Conservation (phyloP, 2,329 filamentous ascomycete genomes). For the Botrytis byssoidea region DNA sequence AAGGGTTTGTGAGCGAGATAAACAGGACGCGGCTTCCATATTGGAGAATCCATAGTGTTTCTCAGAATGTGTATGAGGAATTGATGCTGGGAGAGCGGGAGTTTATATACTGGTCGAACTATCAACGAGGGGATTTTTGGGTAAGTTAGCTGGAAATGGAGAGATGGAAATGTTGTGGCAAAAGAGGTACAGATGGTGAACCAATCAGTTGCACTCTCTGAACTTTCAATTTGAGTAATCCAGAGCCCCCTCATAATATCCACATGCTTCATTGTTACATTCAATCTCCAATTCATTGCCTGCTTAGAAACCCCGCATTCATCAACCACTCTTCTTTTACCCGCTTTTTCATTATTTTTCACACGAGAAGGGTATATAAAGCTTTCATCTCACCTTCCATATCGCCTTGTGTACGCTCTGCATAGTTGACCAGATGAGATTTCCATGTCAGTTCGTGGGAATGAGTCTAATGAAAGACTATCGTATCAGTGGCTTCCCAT, state of each 20-base stretch:
- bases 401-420: not conserved
- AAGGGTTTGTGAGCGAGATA: not conserved
- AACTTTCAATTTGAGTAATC: rapidly evolving
- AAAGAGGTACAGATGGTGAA: not conserved
- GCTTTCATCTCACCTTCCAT: not conserved
- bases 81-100: not conserved
- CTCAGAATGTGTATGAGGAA: not conserved
- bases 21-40: not conserved
- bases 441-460: too few species aligned
- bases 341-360: not conserved
- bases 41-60: rapidly evolving
- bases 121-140: rapidly evolving
- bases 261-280: not conserved
- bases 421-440: not conserved
- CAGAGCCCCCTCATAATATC: not conserved
- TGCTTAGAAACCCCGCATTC: not conserved
- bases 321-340: not conserved
- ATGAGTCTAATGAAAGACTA: too few species aligned
- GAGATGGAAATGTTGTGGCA: not conserved
- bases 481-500: not conserved
- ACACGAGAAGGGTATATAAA: not conserved
- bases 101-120: not conserved
- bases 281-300: not conserved
- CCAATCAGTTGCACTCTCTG: not conserved
- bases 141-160: not conserved